Evolutionary conservation across 2,329 filamentous ascomycete species (phyloP).

Genomic region (Pleurostoma richardsiae): DNA sequence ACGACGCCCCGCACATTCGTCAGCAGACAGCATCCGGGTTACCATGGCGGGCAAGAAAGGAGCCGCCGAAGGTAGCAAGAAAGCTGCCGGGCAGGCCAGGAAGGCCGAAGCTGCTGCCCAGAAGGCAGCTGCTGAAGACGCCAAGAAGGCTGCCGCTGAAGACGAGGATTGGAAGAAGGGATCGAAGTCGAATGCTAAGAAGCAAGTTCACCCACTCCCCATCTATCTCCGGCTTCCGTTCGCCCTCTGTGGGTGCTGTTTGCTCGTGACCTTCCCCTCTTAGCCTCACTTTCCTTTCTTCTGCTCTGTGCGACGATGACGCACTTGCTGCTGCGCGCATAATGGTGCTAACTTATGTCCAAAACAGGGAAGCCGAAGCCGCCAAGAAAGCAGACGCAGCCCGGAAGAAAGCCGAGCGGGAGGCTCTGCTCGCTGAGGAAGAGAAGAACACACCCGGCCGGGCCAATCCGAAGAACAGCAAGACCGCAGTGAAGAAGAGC

Average conservation of each 20-base stretch:
- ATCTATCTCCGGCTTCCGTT: neutral
- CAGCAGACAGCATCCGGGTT: conserved; percentile 1
- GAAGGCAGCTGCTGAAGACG: conserved; percentile 69
- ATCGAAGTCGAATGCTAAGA: conserved; percentile 78
- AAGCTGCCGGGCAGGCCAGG: conserved; percentile 81
- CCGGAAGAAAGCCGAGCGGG: conserved; percentile 88
- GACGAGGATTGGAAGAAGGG: conserved; percentile 79
- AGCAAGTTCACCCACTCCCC: conserved; percentile 54
- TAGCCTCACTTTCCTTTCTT: neutral
- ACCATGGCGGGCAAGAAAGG: conserved; percentile 70
- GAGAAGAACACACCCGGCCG: conserved; percentile 60
- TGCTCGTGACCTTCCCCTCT: too few relatives aligned
- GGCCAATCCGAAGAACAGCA: conserved; percentile 60
- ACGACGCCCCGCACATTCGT: neutral
- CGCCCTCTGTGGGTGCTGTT: too few relatives aligned
- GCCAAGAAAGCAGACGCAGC: conserved; percentile 78
- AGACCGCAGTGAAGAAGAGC: conserved; percentile 62
- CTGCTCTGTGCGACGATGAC: neutral
- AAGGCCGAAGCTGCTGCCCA: conserved; percentile 83
- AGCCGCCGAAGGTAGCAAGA: conserved; percentile 79
- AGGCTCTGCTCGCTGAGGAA: conserved; percentile 77
- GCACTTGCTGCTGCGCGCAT: too few relatives aligned
- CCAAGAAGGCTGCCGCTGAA: conserved; percentile 63
- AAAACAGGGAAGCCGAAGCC: conserved; percentile 70
- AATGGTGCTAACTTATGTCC: too few relatives aligned